phyloP scores from a whole-genome alignment of 495 filamentous ascomycete species.

The Staphylotrichum tortipilum region DNA sequence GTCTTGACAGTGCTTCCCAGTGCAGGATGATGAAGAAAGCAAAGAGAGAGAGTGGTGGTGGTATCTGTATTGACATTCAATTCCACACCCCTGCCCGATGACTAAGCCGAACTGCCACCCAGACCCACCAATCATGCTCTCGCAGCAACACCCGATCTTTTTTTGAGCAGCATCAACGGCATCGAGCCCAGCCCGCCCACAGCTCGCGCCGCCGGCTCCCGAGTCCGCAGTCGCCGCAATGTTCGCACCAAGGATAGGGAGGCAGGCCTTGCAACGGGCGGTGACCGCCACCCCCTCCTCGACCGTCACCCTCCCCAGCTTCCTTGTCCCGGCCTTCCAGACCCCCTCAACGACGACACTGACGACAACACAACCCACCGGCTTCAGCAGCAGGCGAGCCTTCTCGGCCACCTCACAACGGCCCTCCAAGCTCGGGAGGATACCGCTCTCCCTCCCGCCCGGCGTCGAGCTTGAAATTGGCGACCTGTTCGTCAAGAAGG shows the following conservation, averaged over 20 bases:
- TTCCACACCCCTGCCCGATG: not conserved
- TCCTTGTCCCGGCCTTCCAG: slow-evolving; percentile 69
- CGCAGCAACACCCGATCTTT: slow-evolving; percentile 6
- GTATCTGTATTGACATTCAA: not conserved
- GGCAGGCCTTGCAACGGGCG: slow-evolving; percentile 32
- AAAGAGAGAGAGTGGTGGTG: not conserved
- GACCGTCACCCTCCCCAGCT: slow-evolving; percentile 49
- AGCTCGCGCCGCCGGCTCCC: slow-evolving; percentile 9
- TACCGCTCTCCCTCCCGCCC: slow-evolving; percentile 72
- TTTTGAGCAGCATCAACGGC: not conserved
- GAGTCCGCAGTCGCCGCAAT: slow-evolving; percentile 25
- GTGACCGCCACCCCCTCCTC: slow-evolving; percentile 23
- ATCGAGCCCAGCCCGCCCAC: not conserved
- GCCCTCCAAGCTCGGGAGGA: slow-evolving; percentile 74
- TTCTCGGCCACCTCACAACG: slow-evolving; percentile 63
- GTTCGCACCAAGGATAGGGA: slow-evolving; percentile 41
- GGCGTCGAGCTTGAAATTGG: slow-evolving; percentile 67
- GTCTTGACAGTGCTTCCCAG: not conserved
- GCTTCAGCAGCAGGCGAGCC: slow-evolving; percentile 45
- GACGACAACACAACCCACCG: no score
- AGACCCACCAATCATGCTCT: not conserved
- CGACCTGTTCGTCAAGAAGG: slow-evolving; percentile 46
- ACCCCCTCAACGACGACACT: no score
- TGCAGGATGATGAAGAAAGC: no score
- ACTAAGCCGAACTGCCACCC: slow-evolving; percentile 4